phyloP scores from a whole-genome alignment of 176 grass and related monocot genomes.

The Coix lacrymajobi region DNA sequence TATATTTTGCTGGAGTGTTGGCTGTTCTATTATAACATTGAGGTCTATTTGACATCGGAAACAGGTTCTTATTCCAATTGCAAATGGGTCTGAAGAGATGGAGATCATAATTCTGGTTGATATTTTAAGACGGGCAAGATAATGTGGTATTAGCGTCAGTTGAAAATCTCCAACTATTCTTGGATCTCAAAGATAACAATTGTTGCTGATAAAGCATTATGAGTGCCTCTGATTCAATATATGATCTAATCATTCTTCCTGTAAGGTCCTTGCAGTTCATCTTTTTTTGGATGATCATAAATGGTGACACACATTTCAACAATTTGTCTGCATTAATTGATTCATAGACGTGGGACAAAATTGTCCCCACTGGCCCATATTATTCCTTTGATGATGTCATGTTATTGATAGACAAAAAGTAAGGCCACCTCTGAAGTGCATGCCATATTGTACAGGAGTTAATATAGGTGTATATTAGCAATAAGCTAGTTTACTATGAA shows the following conservation, averaged over 20 bases:
- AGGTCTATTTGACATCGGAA: conserved; percentile 33
- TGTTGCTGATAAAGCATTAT: conserved; percentile 68
- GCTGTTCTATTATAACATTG: not conserved
- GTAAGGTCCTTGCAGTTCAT: conserved; percentile 47
- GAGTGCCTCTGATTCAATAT: conserved; percentile 59
- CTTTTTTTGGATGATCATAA: conserved; percentile 15
- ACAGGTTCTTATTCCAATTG: conserved; percentile 90
- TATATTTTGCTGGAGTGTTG: conserved; percentile 11
- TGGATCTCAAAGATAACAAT: conserved; percentile 68
- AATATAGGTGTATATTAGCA: not conserved
- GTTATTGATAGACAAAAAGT: not conserved
- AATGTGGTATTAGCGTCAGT: conserved; percentile 84
- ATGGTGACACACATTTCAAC: not conserved
- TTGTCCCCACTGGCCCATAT: not conserved
- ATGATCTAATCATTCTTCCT: conserved; percentile 90
- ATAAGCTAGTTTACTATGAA: conserved; percentile 5
- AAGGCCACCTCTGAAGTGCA: not conserved
- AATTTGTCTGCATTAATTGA: conserved; percentile 10
- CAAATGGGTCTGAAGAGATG: conserved; percentile 93
- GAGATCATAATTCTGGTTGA: conserved; percentile 71
- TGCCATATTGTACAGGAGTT: not conserved
- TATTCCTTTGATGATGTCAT: not conserved
- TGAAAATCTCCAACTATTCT: conserved; percentile 54
- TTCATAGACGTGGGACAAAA: not conserved
- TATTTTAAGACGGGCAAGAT: conserved; percentile 80